Evolutionary conservation across 257 asterid genomes (phyloP).

Genomic region (Capsicum pubescens): DNA sequence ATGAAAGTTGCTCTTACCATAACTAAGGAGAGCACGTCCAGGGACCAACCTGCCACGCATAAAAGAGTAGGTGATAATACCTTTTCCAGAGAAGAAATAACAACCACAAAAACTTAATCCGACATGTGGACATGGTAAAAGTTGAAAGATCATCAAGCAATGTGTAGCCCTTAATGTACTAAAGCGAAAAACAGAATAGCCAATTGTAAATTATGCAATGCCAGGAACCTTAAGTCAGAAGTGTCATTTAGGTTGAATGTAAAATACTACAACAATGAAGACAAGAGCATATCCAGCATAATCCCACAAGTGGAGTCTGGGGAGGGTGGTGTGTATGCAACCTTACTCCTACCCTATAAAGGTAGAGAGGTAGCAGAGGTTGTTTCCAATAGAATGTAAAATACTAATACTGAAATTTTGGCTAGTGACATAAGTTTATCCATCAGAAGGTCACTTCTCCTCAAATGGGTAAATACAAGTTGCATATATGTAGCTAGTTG

Average conservation of each 20-base stretch:
- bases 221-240: conserved; percentile 4
- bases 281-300: not conserved
- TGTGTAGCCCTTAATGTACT: not conserved
- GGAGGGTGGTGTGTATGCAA: not conserved
- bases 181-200: not conserved
- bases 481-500: conserved; percentile 10
- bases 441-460: conserved; percentile 16
- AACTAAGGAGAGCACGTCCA: conserved; percentile 89
- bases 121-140: not conserved
- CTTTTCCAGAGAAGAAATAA: not conserved
- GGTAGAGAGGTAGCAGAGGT: not conserved
- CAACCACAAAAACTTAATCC: not conserved
- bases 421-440: conserved; percentile 17
- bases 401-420: not conserved
- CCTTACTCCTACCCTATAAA: not conserved
- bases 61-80: conserved; percentile 16
- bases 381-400: conserved; percentile 5
- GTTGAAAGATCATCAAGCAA: not conserved
- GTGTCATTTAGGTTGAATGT: not conserved
- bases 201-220: conserved; percentile 2
- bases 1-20: conserved; percentile 58
- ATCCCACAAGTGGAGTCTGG: not conserved
- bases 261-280: not conserved
- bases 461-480: conserved; percentile 15
- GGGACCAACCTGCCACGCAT: conserved; percentile 72